Evolutionary conservation across 306 rosid species (phyloP).

Genomic region (Dryas alaskensis): DNA sequence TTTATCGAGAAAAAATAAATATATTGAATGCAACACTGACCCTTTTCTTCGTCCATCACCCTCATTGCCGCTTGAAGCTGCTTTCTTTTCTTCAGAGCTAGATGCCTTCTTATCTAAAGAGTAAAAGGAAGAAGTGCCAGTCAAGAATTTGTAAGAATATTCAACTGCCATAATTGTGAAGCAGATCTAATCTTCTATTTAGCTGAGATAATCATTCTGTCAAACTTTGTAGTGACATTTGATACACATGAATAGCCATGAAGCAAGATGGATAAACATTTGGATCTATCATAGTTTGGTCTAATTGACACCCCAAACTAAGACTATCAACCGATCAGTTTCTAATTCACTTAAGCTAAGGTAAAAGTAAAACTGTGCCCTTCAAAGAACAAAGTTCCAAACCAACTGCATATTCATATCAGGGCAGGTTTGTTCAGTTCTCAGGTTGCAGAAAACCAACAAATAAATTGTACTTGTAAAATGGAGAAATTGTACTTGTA

Average conservation of each 20-base stretch:
- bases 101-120: slow-evolving; percentile 35
- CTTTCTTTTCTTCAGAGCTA: slow-evolving; percentile 37
- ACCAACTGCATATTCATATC: too few species aligned
- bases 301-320: background rate
- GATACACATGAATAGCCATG: background rate
- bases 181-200: background rate
- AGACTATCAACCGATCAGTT: background rate
- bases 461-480: background rate
- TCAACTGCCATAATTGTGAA: background rate
- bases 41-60: slow-evolving; percentile 35
- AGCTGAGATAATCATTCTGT: background rate
- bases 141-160: background rate
- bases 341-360: background rate
- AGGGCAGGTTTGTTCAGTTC: background rate
- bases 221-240: background rate
- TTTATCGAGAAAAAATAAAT: background rate
- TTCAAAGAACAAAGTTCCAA: too few species aligned
- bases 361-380: background rate
- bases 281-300: background rate
- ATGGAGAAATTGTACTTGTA: background rate
- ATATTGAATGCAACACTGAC: slow-evolving; percentile 9
- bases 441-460: slow-evolving; percentile 3
- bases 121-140: background rate
- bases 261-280: background rate
- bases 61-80: slow-evolving; percentile 25